These are phyloP conservation scores for Bassia scoparia DNA, from an alignment of 148 eudicot species.

Conservation along the genomic window DNA sequence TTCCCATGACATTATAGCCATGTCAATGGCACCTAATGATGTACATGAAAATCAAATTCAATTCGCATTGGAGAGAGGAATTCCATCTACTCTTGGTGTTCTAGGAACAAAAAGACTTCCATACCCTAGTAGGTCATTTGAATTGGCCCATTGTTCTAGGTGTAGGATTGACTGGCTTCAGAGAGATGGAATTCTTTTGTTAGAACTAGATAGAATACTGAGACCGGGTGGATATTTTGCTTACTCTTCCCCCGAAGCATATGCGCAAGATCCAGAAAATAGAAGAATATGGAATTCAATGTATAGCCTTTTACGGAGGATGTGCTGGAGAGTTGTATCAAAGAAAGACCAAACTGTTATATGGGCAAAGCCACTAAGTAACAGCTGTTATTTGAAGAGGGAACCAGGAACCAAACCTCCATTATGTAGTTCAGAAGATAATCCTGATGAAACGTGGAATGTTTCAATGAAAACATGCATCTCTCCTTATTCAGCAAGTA, in stretches of 20 bases:
- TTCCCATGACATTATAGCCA: slow-evolving; percentile 36
- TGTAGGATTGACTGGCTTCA: slow-evolving; percentile 52
- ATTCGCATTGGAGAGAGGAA: slow-evolving; percentile 47
- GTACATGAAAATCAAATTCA: slow-evolving; percentile 52
- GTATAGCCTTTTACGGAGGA: slow-evolving; percentile 38
- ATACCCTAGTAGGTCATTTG: slow-evolving; percentile 48
- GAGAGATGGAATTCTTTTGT: slow-evolving; percentile 40
- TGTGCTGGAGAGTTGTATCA: slow-evolving; percentile 50
- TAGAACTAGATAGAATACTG: slow-evolving; percentile 43
- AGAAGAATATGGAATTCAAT: slow-evolving; percentile 42
- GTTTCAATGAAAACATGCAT: slow-evolving; percentile 44
- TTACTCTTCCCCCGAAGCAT: slow-evolving; percentile 48
- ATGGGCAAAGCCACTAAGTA: slow-evolving; percentile 43
- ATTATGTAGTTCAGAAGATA: slow-evolving; percentile 38
- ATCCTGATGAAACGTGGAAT: slow-evolving; percentile 39
- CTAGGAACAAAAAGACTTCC: slow-evolving; percentile 47
- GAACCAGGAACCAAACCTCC: slow-evolving; percentile 33
- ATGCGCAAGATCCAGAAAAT: slow-evolving; percentile 48
- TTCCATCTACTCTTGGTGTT: slow-evolving; percentile 46
- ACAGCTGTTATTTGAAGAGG: slow-evolving; percentile 45
- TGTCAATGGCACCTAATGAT: slow-evolving; percentile 50
- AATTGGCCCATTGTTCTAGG: slow-evolving; percentile 50
- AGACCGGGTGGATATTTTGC: slow-evolving; percentile 52
- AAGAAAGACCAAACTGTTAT: slow-evolving; percentile 45
- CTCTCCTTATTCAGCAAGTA: slow-evolving; percentile 43